Conservation (phyloP, 2,329 filamentous ascomycete species). For the Penicillium sp. region DNA sequence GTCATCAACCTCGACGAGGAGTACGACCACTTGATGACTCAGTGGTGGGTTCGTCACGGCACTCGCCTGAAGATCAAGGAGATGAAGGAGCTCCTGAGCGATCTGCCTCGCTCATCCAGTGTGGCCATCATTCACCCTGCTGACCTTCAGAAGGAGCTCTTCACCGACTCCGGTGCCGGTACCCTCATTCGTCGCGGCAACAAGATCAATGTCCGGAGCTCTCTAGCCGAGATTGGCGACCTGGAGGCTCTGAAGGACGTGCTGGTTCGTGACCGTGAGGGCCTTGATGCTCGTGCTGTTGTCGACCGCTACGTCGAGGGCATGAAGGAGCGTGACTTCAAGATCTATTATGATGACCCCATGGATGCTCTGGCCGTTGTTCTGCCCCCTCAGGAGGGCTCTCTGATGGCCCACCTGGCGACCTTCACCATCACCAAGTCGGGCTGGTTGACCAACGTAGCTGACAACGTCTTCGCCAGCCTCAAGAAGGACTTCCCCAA, state of each 20-base stretch:
- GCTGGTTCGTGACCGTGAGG: slow-evolving; percentile 77
- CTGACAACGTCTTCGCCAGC: slow-evolving; percentile 90
- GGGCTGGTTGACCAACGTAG: slow-evolving; percentile 91
- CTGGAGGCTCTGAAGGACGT: slow-evolving; percentile 76
- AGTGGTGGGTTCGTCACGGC: slow-evolving; percentile 93
- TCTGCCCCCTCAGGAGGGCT: slow-evolving; percentile 67
- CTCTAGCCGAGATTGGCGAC: slow-evolving; percentile 74
- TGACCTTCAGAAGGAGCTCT: slow-evolving; percentile 93
- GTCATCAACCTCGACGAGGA: slow-evolving; percentile 97
- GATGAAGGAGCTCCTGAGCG: slow-evolving; percentile 89
- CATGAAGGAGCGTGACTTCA: slow-evolving; percentile 76
- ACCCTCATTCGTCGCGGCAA: slow-evolving; percentile 90
- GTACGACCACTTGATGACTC: slow-evolving; percentile 87
- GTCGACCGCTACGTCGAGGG: slow-evolving; percentile 85
- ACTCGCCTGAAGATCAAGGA: slow-evolving; percentile 97
- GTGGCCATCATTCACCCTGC: slow-evolving; percentile 97
- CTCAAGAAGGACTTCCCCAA: slow-evolving; percentile 93
- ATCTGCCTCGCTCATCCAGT: slow-evolving; percentile 85
- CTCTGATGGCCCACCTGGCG: slow-evolving; percentile 76
- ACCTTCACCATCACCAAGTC: slow-evolving; percentile 92
- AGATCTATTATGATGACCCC: slow-evolving; percentile 89
- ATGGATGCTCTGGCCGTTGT: slow-evolving; percentile 94
- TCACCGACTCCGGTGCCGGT: slow-evolving; percentile 92
- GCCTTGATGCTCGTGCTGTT: slow-evolving; percentile 76
- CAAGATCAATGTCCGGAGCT: slow-evolving; percentile 75